Conservation (phyloP, 2,329 filamentous ascomycete species). For the Graphilbum fragrans region DNA sequence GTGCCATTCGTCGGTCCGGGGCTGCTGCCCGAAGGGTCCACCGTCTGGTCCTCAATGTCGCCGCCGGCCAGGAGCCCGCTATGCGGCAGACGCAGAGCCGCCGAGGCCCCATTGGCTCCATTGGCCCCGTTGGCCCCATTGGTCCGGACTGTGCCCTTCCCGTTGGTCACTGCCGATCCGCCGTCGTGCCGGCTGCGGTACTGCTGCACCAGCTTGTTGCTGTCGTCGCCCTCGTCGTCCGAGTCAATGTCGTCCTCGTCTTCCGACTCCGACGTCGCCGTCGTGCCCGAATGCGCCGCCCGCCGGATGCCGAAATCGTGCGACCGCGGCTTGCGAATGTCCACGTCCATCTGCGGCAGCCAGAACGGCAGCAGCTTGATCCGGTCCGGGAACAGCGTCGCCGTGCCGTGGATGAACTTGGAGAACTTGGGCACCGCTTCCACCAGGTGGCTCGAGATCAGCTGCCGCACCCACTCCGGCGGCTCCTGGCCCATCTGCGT, state of each 20-base stretch:
- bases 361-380: slow-evolving; percentile 92
- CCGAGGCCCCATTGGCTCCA: no score
- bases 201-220: slow-evolving; percentile 19
- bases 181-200: slow-evolving; percentile 15
- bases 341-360: slow-evolving; percentile 96
- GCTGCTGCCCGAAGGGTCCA: slow-evolving; percentile 22
- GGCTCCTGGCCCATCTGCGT: slow-evolving; percentile 92
- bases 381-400: slow-evolving; percentile 70
- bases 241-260: slow-evolving; percentile 63
- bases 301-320: slow-evolving; percentile 87
- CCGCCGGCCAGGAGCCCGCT: slow-evolving; percentile 24
- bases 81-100: no score
- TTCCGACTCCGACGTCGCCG: slow-evolving; percentile 66
- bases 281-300: slow-evolving; percentile 61
- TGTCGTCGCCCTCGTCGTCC: slow-evolving; percentile 52
- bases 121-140: no score
- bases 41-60: slow-evolving; percentile 78
- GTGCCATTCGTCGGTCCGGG: slow-evolving; percentile 24
- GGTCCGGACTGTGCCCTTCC: no score
- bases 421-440: slow-evolving; percentile 99
- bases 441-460: slow-evolving; percentile 86
- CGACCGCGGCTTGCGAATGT: slow-evolving; percentile 85
- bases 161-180: slow-evolving; percentile 7
- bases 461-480: slow-evolving; percentile 89
- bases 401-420: slow-evolving; percentile 95